Base-by-base conservation (phyloP, 306 rosid genomes). In the Clitoria ternatea region DNA sequence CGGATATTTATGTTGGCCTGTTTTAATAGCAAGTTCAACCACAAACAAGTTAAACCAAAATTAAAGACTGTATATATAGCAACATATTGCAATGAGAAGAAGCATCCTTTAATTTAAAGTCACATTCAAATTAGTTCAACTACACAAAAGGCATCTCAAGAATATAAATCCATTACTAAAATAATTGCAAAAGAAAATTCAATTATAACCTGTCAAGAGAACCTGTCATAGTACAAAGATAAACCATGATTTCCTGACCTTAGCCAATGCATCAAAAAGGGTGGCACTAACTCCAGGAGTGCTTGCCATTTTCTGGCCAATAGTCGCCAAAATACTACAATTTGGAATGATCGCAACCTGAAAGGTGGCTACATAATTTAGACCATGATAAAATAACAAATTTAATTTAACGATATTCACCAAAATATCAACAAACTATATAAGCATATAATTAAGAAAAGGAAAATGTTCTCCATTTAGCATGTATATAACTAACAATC, bases 241-340 rank as follows among this genome's bases (percentile, higher is more conserved):
- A 62, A 57, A 30, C 47, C 53, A 65, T 8, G 62, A n/a, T 20
- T 63, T 49, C 66, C 86, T 20, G 32, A 90, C 96, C 96, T 90
- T 87, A 59, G 96, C 96, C 70, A 90, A 83, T 29, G 96, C 96
- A 74, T 77, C 85, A 76, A 90, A 87, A 40, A 90, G 89, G 72
- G 92, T 83, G 61, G 96, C 96, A 54, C 96, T 85, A 23, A 90
- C 96, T 77, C 96, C 96, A 32, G 96, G 96, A 69, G 92, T 85
- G 77, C 96, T 90, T 14, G 90, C 96, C 96, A 90, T 90, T 63
- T 84, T 87, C 83, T 87, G 96, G 77, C 96, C 96, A 66, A 90
- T 93, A 45, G 96, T 76, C 29, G 96, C 96, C 86, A 90, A 85
- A 78, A 90, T 87, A 52, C 96, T 90, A 80, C 96, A 90, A 81